These are phyloP conservation scores for Xerocomus cyaneibrunnescens DNA, from an alignment of 1,284 basidiomycete genomes.

Conservation along the genomic window DNA sequence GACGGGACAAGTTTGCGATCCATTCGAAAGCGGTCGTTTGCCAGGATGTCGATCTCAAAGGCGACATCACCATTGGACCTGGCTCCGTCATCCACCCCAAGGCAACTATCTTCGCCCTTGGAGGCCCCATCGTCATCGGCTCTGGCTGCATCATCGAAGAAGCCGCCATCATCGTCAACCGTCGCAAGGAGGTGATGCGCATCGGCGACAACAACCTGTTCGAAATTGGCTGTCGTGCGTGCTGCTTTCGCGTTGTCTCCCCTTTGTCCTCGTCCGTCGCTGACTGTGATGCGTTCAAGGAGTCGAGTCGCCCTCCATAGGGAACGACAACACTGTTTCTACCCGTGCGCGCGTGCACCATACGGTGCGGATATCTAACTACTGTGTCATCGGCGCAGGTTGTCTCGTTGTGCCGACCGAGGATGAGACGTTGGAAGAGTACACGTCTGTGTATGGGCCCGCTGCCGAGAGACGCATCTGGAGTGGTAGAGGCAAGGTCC, in stretches of 20 bases:
- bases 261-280: neutral
- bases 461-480: constrained; percentile 72
- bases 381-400: constrained; percentile 80
- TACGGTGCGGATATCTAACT: constrained; percentile 72
- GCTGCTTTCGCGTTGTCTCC: constrained; percentile 17
- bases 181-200: constrained; percentile 81
- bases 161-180: constrained; percentile 82
- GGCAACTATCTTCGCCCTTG: constrained; percentile 85
- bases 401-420: constrained; percentile 74
- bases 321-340: constrained; percentile 82
- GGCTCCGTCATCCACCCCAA: constrained; percentile 95
- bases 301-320: constrained; percentile 81
- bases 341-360: constrained; percentile 78
- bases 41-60: constrained; percentile 86
- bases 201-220: constrained; percentile 94
- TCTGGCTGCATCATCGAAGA: constrained; percentile 92
- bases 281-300: constrained; percentile 44
- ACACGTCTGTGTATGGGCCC: constrained; percentile 82
- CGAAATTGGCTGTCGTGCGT: constrained; percentile 86
- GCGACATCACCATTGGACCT: constrained; percentile 86
- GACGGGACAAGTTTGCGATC: constrained; percentile 76
- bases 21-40: constrained; percentile 83
- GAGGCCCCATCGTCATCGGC: constrained; percentile 86
- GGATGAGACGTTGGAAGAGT: constrained; percentile 78
- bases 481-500: constrained; percentile 83